Base-by-base conservation (phyloP, 352 stramenopile species). In the Lagenidium giganteum region DNA sequence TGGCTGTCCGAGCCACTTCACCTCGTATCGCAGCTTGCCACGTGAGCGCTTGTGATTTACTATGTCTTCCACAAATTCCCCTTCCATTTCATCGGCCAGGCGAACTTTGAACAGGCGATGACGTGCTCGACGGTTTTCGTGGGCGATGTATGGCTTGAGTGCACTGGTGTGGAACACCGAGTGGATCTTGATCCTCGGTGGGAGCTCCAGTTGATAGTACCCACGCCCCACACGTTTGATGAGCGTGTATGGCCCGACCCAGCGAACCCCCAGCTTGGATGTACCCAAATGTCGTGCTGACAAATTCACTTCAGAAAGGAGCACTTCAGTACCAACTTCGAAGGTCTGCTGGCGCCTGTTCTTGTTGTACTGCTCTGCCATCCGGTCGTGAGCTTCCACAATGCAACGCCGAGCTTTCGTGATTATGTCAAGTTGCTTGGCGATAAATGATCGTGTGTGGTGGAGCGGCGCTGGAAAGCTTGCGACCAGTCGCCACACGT, bases 171-270 rank as follows among this genome's bases (percentile, higher is more conserved):
- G 39, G 26, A 60, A 60, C 12, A 54, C 39, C 5, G 31, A 31
- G 33, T 60, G 33, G 35, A 59, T 42, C 35, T 38, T 50, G 1
- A 47, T 14, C 7, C 42, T 18, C 2, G 24, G 42, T 3, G 43
- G 31, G 8, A 54, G 14, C 12, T 46, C 16, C n/a, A 60, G 39
- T 17, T 29, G 13, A 16, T 60, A 51, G 22, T 54, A 45, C 17
- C 47, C 30, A 38, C 50, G 38, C 13, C 31, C 22, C 22, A 53
- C 2, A 12, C 21, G 26, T n/a, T 43, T 3, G 1, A 39, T 2
- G 1, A 61, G 21, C 2, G 1, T n/a, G 16, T 51, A 62, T n/a
- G 47, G 47, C 0, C 54, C 47, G 20, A 62, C 43, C 35, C 41
- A 62, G 33, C 36, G 6, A 34, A 35, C 25, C 17, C 44, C 39